Percentiles rank a stretch among this genome's conserved stretches.
Conservation (phyloP, 2,329 filamentous ascomycete species). For the Xylariaceae sp. region DNA sequence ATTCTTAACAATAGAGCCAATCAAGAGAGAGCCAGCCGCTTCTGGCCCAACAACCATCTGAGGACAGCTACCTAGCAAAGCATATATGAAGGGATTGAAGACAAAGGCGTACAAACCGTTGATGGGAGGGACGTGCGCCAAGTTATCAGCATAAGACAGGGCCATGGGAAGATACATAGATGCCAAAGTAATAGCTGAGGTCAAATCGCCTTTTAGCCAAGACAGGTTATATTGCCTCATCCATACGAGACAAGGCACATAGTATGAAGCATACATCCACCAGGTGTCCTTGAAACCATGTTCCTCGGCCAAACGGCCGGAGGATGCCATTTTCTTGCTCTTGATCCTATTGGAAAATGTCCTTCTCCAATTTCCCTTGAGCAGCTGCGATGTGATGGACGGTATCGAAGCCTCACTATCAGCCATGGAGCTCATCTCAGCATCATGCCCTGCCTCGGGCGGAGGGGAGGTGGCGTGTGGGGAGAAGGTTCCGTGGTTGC, state of each 20-base stretch:
- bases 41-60: constrained; percentile 94
- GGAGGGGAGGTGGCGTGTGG: constrained; percentile 54
- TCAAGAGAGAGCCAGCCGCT: constrained; percentile 85
- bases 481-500: constrained; percentile 74
- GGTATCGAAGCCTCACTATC: constrained; percentile 32
- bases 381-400: constrained; percentile 31
- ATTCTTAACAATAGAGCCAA: constrained; percentile 78
- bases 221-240: constrained; percentile 78
- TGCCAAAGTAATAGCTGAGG: constrained; percentile 91
- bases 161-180: constrained; percentile 98
- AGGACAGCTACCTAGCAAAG: constrained; percentile 83
- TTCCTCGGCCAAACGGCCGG: constrained; percentile 64
- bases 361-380: constrained; percentile 39
- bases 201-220: constrained; percentile 79
- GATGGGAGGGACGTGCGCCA: constrained; percentile 88
- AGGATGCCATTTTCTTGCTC: constrained; percentile 68
- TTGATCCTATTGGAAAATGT: constrained; percentile 48
- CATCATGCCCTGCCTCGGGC: constrained; percentile 27
- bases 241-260: constrained; percentile 89
- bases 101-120: constrained; percentile 93
- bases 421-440: constrained; percentile 25
- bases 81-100: constrained; percentile 88
- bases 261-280: constrained; percentile 88
- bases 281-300: constrained; percentile 71
- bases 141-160: constrained; percentile 84